phyloP scores from a whole-genome alignment of 192 early-diverging fungal genomes.

The Funneliformis mosseae region DNA sequence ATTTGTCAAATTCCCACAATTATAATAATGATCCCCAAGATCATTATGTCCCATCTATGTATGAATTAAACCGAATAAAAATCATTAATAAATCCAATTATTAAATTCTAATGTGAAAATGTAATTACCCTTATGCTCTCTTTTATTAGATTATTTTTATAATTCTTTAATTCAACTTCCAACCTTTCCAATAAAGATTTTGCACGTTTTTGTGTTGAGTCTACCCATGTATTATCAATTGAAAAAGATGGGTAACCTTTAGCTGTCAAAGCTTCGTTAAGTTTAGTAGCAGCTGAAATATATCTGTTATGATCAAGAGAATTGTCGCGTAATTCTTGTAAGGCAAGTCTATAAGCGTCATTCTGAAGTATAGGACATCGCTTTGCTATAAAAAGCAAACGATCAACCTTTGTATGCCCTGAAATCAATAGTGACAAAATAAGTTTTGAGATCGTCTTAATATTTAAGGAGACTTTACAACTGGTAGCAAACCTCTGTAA shows the following conservation, averaged over 20 bases:
- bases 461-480: background rate
- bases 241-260: conserved; percentile 41
- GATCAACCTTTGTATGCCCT: conserved; percentile 71
- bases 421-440: conserved; percentile 8
- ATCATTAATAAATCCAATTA: background rate
- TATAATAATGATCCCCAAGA: conserved; percentile 77
- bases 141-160: conserved; percentile 78
- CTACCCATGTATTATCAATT: conserved; percentile 53
- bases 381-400: conserved; percentile 75
- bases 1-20: conserved; percentile 64
- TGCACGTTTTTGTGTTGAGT: conserved; percentile 49
- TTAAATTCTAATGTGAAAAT: background rate
- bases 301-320: conserved; percentile 59
- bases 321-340: conserved; percentile 55
- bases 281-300: conserved; percentile 46
- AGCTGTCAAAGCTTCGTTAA: conserved; percentile 55
- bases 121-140: conserved; percentile 79
- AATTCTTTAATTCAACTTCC: conserved; percentile 77
- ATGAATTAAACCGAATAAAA: background rate
- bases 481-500: conserved; percentile 58
- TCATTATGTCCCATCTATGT: conserved; percentile 79
- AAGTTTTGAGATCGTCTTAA: background rate
- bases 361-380: conserved; percentile 65
- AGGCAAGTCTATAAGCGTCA: conserved; percentile 67
- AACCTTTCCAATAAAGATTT: conserved; percentile 61